Evolutionary conservation across 257 asterid genomes (phyloP).

Genomic region (Primulina eburnea): DNA sequence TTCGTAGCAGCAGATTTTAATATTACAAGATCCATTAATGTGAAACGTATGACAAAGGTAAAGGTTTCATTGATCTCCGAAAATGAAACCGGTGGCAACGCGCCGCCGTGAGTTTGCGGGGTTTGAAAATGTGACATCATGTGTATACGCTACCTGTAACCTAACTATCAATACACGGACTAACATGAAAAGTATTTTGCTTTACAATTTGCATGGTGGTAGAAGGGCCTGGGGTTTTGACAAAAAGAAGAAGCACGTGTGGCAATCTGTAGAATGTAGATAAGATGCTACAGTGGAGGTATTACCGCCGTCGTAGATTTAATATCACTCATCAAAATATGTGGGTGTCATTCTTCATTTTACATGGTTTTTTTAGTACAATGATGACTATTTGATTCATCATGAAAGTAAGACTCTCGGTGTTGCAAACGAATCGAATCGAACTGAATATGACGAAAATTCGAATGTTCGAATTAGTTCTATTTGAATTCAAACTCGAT

Average conservation of each 20-base stretch:
- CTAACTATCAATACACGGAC: background rate
- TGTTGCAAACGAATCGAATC: no score
- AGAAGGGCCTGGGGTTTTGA: background rate
- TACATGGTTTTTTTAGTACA: no score
- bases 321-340: no score
- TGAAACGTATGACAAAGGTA: background rate
- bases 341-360: no score
- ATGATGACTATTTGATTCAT: no score
- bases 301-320: no score
- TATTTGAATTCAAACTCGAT: no score
- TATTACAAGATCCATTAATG: background rate
- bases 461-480: no score
- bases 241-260: background rate
- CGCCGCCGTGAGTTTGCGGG: background rate
- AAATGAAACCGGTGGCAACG: background rate
- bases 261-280: background rate
- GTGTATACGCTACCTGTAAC: background rate
- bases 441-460: no score
- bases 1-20: no score
- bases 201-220: background rate
- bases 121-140: background rate
- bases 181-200: background rate
- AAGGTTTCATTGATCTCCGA: background rate
- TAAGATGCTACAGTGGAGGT: no score
- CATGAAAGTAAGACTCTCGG: no score